phyloP scores from a whole-genome alignment of 179 eudicot genomes.

The Amaranthus tricolor region DNA sequence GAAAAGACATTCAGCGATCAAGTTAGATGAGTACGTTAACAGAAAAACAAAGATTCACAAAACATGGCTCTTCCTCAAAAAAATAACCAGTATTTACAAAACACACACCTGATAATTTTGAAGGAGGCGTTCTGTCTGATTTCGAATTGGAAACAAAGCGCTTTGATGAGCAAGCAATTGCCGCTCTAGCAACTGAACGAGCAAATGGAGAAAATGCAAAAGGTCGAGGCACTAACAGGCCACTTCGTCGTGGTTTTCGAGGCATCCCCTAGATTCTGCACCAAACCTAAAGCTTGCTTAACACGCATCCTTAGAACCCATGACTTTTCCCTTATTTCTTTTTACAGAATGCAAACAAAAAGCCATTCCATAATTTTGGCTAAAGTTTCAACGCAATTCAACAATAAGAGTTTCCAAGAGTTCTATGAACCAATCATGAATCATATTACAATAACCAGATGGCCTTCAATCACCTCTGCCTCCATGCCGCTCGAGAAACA shows the following conservation, averaged over 20 bases:
- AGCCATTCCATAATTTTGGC: too few relatives aligned
- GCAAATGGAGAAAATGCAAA: conserved; percentile 35
- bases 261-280: conserved; percentile 30
- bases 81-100: background rate
- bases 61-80: background rate
- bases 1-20: background rate
- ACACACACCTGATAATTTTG: conserved; percentile 24
- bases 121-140: conserved; percentile 14
- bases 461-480: too few relatives aligned
- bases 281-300: background rate
- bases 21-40: background rate
- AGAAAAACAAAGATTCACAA: background rate
- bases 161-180: conserved; percentile 13
- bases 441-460: too few relatives aligned
- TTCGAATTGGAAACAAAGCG: conserved; percentile 9
- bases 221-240: conserved; percentile 23
- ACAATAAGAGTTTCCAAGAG: too few relatives aligned
- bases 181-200: conserved; percentile 31
- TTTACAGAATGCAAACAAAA: background rate
- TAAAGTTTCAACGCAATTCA: too few relatives aligned
- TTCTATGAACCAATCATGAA: too few relatives aligned
- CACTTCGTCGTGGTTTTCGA: conserved; percentile 36
- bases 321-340: background rate
- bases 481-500: too few relatives aligned
- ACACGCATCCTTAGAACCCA: background rate